These are phyloP conservation scores for Conidiobolus incongruus DNA, from an alignment of 371 early-diverging fungal genomes.

Conservation along the genomic window DNA sequence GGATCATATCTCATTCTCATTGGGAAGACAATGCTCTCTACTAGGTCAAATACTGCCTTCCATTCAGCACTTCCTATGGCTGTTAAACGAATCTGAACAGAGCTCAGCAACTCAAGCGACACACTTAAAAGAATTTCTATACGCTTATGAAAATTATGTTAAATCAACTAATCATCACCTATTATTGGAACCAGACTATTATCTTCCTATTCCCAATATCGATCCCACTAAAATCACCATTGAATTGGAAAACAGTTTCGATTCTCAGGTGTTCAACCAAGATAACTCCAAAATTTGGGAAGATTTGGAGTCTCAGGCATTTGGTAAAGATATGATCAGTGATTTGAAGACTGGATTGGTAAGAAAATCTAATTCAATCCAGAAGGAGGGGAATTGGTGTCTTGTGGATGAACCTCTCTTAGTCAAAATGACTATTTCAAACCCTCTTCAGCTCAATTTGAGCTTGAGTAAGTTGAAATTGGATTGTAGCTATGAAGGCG, in stretches of 20 bases:
- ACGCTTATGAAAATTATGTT: slow-evolving; percentile 8
- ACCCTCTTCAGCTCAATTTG: slow-evolving; percentile 12
- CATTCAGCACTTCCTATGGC: slow-evolving; percentile 29
- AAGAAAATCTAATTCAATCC: no score
- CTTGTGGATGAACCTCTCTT: no score
- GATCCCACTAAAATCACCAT: background rate
- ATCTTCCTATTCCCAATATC: background rate
- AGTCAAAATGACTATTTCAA: no score
- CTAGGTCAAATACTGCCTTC: slow-evolving; percentile 28
- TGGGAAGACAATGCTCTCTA: slow-evolving; percentile 52
- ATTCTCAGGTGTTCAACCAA: no score
- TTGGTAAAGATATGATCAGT: no score
- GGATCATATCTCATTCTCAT: slow-evolving; percentile 65
- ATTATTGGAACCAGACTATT: background rate
- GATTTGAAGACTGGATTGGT: no score
- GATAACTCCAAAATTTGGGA: no score
- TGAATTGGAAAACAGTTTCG: no score
- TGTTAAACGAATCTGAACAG: slow-evolving; percentile 40
- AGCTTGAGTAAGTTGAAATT: slow-evolving; percentile 8
- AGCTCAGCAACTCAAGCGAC: slow-evolving; percentile 37
- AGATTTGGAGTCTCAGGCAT: no score
- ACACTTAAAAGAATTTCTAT: slow-evolving; percentile 52
- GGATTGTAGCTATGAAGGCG: slow-evolving; percentile 1
- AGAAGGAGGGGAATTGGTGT: no score
- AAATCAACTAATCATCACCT: background rate